phyloP scores from a whole-genome alignment of 2,329 filamentous ascomycete species.

The Xylariaceae sp. region DNA sequence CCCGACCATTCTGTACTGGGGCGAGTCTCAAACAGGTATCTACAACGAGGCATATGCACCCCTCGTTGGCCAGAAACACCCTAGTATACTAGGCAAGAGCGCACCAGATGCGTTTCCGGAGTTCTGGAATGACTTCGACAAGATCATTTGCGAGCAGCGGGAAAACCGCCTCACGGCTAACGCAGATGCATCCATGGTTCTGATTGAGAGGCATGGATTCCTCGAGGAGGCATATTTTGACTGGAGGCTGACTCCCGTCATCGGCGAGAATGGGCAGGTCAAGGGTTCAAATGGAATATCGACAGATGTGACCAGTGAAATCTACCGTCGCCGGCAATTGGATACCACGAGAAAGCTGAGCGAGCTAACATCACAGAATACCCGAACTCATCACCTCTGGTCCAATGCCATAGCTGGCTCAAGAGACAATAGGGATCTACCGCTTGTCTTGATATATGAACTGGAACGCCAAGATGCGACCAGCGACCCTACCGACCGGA shows the following conservation, averaged over 20 bases:
- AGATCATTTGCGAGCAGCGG: conserved; percentile 28
- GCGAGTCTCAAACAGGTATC: conserved; percentile 29
- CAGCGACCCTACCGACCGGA: conserved; percentile 7
- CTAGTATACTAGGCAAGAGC: conserved; percentile 33
- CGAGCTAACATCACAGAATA: conserved; percentile 29
- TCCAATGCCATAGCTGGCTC: conserved; percentile 24
- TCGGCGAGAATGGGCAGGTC: conserved; percentile 37
- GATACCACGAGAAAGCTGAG: conserved; percentile 38
- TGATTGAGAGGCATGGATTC: conserved; percentile 34
- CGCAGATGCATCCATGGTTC: conserved; percentile 27
- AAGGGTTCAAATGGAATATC: conserved; percentile 24
- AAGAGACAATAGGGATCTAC: conserved; percentile 29
- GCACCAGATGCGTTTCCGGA: conserved; percentile 40
- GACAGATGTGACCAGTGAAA: conserved; percentile 32
- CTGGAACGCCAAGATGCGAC: conserved; percentile 24
- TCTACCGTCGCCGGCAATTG: conserved; percentile 36
- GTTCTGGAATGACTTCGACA: conserved; percentile 32
- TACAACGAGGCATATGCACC: conserved; percentile 37
- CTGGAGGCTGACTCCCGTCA: conserved; percentile 42
- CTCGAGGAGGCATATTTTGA: conserved; percentile 41
- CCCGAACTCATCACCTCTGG: conserved; percentile 35
- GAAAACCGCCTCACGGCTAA: conserved; percentile 23
- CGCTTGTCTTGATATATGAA: conserved; percentile 34
- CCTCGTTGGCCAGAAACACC: conserved; percentile 34
- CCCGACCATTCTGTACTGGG: conserved; percentile 37